Evolutionary conservation across 148 eudicot genomes (phyloP), one percentile per base, ranked within the genome.

Genomic region (Agrostemma githago): DNA sequence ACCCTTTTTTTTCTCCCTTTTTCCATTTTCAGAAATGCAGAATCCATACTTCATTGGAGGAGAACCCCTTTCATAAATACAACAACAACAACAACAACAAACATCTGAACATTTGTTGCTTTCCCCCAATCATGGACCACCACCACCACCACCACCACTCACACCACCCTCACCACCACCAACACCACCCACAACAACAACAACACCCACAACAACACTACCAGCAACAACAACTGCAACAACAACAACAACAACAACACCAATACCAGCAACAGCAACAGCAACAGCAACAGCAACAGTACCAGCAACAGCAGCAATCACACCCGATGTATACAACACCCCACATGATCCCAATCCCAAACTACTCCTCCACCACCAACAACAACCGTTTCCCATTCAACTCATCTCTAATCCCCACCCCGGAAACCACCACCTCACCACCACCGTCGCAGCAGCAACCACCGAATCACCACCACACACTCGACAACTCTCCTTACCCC

Each of bases 281-380:
- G 34, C n/a, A n/a, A n/a, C n/a, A n/a, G n/a, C n/a, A n/a, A n/a
- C 76, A 73, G 20, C 78, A 71, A 5, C 81, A 62, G 5, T 73
- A 64, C n/a, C 79, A 19, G 5, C 75, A 77, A 40, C 79, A 72
- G 12, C 68, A 70, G 74, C 68, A 39, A 37, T 39, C 43, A 58
- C 80, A 59, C 16, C 83, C 66, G 44, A 71, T 74, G 9, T 76
- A 72, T 44, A 78, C 70, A 58, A 39, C 34, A 26, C 82, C 78
- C 12, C 82, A 81, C 37, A 75, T 84, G 86, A 84, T 78, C 71
- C 66, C 79, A 3, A 70, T 70, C 19, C 79, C 83, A 65, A 86
- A 75, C 37, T 62, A 20, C 81, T 5, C 21, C 0, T 0, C 34
- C 34, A 26, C 16, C n/a, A n/a, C 0, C 66, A 57, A 57, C 61